Conservation (phyloP, 2,329 filamentous ascomycete species). For the Pyrenophora tritici-repentis region DNA sequence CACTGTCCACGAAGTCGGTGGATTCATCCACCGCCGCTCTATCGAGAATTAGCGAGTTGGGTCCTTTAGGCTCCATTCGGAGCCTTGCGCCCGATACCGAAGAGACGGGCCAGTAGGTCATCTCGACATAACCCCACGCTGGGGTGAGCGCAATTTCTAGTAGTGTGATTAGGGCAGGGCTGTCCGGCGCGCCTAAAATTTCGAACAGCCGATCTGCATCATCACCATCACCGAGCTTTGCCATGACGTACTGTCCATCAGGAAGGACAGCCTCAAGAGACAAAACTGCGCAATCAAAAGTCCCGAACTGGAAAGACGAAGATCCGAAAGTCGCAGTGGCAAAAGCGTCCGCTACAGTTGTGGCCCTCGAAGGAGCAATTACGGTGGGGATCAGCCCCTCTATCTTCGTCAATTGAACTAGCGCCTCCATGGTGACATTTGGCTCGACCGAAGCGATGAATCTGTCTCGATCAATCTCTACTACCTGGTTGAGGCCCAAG, state of each 20-base stretch:
- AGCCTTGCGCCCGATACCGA: neutral
- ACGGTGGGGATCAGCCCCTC: neutral
- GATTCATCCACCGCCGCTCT: neutral
- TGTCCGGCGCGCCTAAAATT: neutral
- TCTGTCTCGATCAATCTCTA: neutral
- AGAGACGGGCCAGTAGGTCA: constrained; percentile 4
- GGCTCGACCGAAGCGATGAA: neutral
- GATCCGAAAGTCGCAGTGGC: neutral
- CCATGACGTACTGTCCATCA: neutral
- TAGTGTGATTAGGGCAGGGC: constrained; percentile 1
- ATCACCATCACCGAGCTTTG: neutral
- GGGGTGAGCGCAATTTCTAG: constrained; percentile 2
- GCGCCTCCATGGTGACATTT: neutral
- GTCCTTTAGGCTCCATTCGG: neutral
- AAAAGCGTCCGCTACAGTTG: constrained; percentile 1
- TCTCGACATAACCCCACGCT: neutral
- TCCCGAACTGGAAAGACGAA: neutral
- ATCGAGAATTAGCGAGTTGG: neutral
- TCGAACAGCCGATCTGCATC: neutral
- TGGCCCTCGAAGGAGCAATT: neutral
- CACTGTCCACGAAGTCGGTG: neutral
- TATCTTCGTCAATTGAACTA: neutral
- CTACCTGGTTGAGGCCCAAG: neutral
- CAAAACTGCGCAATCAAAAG: constrained; percentile 1
- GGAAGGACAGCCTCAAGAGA: neutral